phyloP scores from a whole-genome alignment of 306 rosid genomes.

The Cicer pinnatifidum region DNA sequence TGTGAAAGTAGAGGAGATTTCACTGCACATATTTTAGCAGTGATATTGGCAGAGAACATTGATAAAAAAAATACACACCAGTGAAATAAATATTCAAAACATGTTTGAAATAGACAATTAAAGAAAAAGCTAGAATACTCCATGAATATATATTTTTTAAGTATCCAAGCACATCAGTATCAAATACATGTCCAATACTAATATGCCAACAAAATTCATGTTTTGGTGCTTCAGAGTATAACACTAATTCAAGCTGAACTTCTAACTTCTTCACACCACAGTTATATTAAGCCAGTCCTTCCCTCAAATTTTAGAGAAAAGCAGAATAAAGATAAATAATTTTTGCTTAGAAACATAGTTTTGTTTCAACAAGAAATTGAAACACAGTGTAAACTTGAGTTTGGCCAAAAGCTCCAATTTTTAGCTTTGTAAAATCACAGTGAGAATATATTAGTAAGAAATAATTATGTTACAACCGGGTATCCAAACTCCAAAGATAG shows the following conservation, averaged over 20 bases:
- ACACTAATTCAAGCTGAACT: conserved; percentile 2
- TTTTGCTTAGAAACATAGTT: not conserved
- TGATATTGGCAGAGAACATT: not conserved
- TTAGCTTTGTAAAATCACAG: too few relatives aligned
- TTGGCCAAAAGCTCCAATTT: too few relatives aligned
- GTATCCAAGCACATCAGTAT: not conserved
- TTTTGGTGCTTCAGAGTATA: not conserved
- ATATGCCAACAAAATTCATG: not conserved
- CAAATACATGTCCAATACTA: not conserved
- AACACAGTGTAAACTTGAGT: too few relatives aligned
- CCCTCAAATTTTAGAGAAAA: conserved; percentile 4
- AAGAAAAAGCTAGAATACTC: not conserved
- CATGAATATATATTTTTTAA: not conserved
- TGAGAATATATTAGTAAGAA: too few relatives aligned
- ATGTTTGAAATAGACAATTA: not conserved
- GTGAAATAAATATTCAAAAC: not conserved
- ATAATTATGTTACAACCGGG: too few relatives aligned
- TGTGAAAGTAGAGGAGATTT: conserved; percentile 22
- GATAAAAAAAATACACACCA: not conserved
- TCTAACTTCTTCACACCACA: not conserved
- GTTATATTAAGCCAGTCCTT: not conserved
- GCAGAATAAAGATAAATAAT: not conserved
- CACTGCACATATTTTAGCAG: not conserved
- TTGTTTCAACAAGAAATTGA: not conserved
- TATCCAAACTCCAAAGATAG: not conserved